Base-by-base conservation (phyloP, 768 basidiomycete genomes). In the Leccinum imitatum region DNA sequence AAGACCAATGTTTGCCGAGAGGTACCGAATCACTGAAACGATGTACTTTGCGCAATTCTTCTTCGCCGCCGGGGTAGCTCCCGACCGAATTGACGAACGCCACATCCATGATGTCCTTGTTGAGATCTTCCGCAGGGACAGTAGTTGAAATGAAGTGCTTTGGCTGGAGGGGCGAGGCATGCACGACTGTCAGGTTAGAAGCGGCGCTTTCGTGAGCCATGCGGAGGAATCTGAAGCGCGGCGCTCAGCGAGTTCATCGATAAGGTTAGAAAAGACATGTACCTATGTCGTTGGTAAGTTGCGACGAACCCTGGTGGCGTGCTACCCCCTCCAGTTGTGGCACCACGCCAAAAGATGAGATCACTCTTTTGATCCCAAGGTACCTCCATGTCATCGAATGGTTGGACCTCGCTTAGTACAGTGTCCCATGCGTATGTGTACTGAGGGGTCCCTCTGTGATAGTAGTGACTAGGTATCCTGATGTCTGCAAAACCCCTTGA, bases 371-470 rank as follows among this genome's bases (percentile, higher is more conserved):
- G 76, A 56, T 91, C 89, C 96, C 96, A 99, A 1, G 90, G 84
- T 9, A 85, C 72, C 67, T 98, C 95, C 87, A 93, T 90, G 56
- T 86, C 79, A 65, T 98, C 96, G 3, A 90, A 82, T 7, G 86
- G 87, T 64, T 87, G 86, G 62, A 89, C 77, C 60, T 88, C 82
- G 63, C 87, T 76, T 60, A 89, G 87, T 19, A 88, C 79, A 0
- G 87, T 77, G 69, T 97, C 93, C 90, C 92, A 98, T 0, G 87
- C 95, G 60, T 96, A 98, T 2, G 95, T 94, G 67, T 96, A 95
- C 56, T 86, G 75, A 51, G 82, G 78, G 15, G 89, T 92, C 57
- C 87, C 87, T 11, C 88, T 89, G 67, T 92, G 93, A 73, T 99
- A 98, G 71, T 99, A 98, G 73, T 98, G 95, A 61, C 92, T 95